Percentiles rank a stretch among this genome's conserved stretches.
phyloP scores from a whole-genome alignment of 2,329 filamentous ascomycete species.

The Paramyrothecium roridum region DNA sequence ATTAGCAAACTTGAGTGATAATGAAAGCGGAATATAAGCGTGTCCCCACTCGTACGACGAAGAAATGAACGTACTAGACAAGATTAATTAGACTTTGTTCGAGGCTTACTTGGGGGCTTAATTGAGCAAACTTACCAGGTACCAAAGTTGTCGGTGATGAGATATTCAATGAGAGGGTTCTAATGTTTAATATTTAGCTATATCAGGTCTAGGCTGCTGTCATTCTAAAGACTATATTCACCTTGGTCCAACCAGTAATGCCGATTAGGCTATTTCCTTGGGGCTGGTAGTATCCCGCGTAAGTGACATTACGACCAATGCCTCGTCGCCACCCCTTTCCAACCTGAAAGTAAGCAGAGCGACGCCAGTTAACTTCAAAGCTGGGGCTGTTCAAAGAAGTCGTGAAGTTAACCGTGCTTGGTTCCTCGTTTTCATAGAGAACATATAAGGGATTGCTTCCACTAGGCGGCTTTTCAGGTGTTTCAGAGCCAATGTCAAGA shows the following conservation, averaged over 20 bases:
- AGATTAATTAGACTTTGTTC: not conserved
- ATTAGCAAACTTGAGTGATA: not conserved
- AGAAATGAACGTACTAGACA: not conserved
- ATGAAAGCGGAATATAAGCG: not conserved
- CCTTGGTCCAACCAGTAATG: not conserved
- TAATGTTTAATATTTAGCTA: not conserved
- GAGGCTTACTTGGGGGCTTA: not conserved
- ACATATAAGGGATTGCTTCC: not conserved
- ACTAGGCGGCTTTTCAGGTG: not conserved
- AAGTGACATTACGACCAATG: not conserved
- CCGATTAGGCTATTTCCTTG: not conserved
- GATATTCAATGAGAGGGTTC: not conserved
- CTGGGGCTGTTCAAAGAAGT: not conserved
- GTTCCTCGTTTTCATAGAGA: not conserved
- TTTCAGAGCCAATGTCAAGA: not conserved
- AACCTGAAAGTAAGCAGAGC: not conserved
- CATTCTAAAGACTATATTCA: not conserved
- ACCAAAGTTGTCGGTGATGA: not conserved
- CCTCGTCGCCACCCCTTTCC: not conserved
- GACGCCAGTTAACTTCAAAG: not conserved
- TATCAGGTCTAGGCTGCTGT: not conserved
- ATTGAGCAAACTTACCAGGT: not conserved
- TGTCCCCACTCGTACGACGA: not conserved
- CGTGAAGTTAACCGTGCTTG: not conserved
- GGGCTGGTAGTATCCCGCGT: not conserved